Evolutionary conservation across 805 yeast species (phyloP).

Genomic region (Barnettozyma botsteinii): DNA sequence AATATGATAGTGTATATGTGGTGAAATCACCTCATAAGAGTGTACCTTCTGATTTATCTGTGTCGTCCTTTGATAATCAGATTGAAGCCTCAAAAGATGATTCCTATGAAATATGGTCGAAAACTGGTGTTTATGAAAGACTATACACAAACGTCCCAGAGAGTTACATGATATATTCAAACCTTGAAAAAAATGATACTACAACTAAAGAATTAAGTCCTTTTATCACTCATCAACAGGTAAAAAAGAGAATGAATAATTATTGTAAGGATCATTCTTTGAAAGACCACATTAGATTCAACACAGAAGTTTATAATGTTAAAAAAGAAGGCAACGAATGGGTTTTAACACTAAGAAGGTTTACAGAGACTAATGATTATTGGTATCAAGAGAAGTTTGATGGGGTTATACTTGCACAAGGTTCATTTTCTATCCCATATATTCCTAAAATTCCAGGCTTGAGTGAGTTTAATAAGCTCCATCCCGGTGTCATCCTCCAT

Average conservation of each 20-base stretch:
- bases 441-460: constrained; percentile 48
- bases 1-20: constrained; percentile 30
- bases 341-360: constrained; percentile 28
- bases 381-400: constrained; percentile 49
- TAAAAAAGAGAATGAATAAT: constrained; percentile 24
- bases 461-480: constrained; percentile 31
- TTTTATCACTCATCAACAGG: constrained; percentile 33
- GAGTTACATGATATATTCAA: constrained; percentile 24
- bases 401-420: constrained; percentile 52
- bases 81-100: constrained; percentile 23
- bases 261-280: constrained; percentile 29
- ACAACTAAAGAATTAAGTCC: constrained; percentile 26
- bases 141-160: constrained; percentile 36
- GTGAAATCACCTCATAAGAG: constrained; percentile 20
- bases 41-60: constrained; percentile 15
- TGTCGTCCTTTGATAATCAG: constrained; percentile 17
- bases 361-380: constrained; percentile 19
- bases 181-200: constrained; percentile 25
- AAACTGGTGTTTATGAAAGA: constrained; percentile 30
- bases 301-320: constrained; percentile 36
- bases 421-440: constrained; percentile 52
- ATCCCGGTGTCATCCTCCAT: constrained; percentile 45
- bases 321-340: constrained; percentile 31
- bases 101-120: constrained; percentile 31
- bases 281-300: constrained; percentile 30